A percentile compares a stretch with the other conserved stretches of the same genome.
Conservation (phyloP, 2,329 filamentous ascomycete species). For the Pseudogymnoascus sp. region DNA sequence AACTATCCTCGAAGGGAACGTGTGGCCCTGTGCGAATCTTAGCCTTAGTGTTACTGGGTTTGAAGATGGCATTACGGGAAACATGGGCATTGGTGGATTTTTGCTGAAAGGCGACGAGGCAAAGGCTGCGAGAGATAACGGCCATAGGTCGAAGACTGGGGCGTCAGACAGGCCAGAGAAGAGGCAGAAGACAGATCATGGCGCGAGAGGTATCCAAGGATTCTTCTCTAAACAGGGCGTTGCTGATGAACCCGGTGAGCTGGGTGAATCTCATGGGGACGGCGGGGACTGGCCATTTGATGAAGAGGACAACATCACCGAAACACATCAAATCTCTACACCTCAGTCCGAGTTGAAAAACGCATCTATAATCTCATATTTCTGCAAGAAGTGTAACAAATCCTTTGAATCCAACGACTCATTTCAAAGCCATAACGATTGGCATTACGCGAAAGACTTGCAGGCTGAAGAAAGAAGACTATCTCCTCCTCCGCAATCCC, state of each 20-base stretch:
- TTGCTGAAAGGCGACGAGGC: conserved; percentile 68
- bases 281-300: not conserved
- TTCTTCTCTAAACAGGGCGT: conserved; percentile 21
- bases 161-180: conserved; percentile 23
- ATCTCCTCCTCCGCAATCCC: conserved; percentile 18
- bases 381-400: conserved; percentile 58
- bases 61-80: conserved; percentile 76
- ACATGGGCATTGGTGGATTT: conserved; percentile 78
- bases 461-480: conserved; percentile 40
- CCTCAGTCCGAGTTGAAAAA: not conserved
- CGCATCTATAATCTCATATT: not conserved
- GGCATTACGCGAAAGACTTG: conserved; percentile 87
- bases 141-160: conserved; percentile 9
- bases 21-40: conserved; percentile 89
- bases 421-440: conserved; percentile 74
- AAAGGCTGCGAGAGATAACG: conserved; percentile 28
- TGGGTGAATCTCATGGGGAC: conserved; percentile 20
- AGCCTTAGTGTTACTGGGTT: conserved; percentile 86
- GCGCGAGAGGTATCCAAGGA: conserved; percentile 20
- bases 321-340: not conserved
- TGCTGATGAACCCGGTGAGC: conserved; percentile 23
- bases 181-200: conserved; percentile 22
- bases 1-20: conserved; percentile 64
- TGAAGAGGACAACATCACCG: not conserved
- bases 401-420: conserved; percentile 48